Evolutionary conservation across 768 basidiomycete species (phyloP).

Genomic region (Guyanaporus albipodus): DNA sequence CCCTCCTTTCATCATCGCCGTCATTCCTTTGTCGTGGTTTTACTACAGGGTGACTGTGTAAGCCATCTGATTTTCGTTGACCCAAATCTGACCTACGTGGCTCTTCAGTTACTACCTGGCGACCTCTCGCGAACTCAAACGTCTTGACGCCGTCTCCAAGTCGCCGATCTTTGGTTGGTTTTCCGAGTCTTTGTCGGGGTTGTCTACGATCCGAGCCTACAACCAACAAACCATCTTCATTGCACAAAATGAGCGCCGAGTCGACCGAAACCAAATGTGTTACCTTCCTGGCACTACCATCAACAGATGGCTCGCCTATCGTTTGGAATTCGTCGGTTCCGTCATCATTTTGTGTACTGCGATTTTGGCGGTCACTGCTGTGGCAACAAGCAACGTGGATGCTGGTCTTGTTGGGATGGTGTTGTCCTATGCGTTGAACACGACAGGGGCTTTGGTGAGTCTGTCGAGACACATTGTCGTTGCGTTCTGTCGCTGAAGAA

Average conservation of each 20-base stretch:
- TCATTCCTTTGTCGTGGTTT: conserved; percentile 74
- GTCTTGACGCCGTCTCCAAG: conserved; percentile 82
- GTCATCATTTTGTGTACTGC: conserved; percentile 75
- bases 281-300: conserved; percentile 67
- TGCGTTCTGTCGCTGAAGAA: neutral
- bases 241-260: conserved; percentile 61
- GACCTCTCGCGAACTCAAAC: conserved; percentile 84
- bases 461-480: neutral
- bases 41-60: conserved; percentile 80
- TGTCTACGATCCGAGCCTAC: conserved; percentile 83
- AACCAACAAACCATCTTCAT: conserved; percentile 65
- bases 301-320: conserved; percentile 81
- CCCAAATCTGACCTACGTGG: neutral
- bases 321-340: conserved; percentile 81
- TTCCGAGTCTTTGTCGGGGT: conserved; percentile 69
- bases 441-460: conserved; percentile 75
- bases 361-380: conserved; percentile 58
- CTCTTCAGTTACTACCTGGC: conserved; percentile 73
- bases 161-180: conserved; percentile 92
- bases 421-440: conserved; percentile 78
- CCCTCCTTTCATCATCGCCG: conserved; percentile 73
- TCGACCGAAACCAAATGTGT: conserved; percentile 85
- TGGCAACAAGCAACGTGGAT: conserved; percentile 76
- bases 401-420: conserved; percentile 86
- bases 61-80: conserved; percentile 16